phyloP scores from a whole-genome alignment of 148 eudicot species.

The Cornus suecica region DNA sequence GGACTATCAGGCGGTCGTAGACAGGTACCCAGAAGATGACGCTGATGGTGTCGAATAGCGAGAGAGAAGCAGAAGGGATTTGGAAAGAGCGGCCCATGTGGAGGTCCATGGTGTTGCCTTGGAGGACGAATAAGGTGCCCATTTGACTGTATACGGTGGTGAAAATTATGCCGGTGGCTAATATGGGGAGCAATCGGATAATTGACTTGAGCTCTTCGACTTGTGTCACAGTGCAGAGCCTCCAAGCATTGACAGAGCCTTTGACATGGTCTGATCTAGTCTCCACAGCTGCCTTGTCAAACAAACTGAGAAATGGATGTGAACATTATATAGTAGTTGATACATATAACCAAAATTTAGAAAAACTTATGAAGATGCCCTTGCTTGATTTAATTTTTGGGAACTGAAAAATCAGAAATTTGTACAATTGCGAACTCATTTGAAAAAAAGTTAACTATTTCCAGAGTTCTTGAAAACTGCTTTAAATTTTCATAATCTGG shows the following conservation, averaged over 20 bases:
- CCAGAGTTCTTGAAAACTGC: too few relatives aligned
- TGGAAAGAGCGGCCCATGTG: slow-evolving; percentile 28
- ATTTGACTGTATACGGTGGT: slow-evolving; percentile 50
- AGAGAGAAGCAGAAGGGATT: slow-evolving; percentile 50
- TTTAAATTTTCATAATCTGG: too few relatives aligned
- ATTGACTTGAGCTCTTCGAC: slow-evolving; percentile 57
- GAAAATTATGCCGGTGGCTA: slow-evolving; percentile 48
- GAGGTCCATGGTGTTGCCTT: slow-evolving; percentile 49
- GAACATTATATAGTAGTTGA: not conserved
- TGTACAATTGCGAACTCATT: too few relatives aligned
- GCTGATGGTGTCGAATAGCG: slow-evolving; percentile 36
- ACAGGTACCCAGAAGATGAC: slow-evolving; percentile 47
- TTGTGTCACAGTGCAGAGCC: slow-evolving; percentile 50
- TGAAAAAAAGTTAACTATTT: too few relatives aligned
- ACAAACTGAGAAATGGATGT: slow-evolving; percentile 24
- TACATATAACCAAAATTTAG: too few relatives aligned
- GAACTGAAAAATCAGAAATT: too few relatives aligned
- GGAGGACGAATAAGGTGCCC: slow-evolving; percentile 52
- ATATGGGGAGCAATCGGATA: slow-evolving; percentile 46
- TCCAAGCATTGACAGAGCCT: slow-evolving; percentile 33
- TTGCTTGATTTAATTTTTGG: too few relatives aligned
- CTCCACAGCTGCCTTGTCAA: slow-evolving; percentile 53
- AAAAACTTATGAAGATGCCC: too few relatives aligned
- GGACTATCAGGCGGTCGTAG: slow-evolving; percentile 41
- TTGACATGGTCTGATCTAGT: slow-evolving; percentile 14